Evolutionary conservation across 139 green algal species (phyloP), one percentile per base, ranked within the genome.

Genomic region (Picochlorum sp.): DNA sequence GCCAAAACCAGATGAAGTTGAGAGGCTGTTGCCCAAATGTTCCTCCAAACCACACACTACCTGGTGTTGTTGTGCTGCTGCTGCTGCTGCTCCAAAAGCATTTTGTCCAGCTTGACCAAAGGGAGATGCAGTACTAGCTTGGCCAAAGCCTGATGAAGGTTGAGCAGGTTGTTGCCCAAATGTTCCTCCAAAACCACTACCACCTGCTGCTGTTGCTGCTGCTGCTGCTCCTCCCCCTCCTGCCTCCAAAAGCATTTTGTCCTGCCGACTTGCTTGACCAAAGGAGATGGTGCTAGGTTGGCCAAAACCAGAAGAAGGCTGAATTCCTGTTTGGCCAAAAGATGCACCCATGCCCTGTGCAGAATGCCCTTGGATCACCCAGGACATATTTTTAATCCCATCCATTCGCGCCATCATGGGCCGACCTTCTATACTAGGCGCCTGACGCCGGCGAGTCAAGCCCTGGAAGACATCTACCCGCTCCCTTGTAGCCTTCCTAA

Each of bases 401-500:
- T 54, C 18, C 47, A 54, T 54, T 20, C n/a, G 16, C n/a, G 4
- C 47, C 16, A 20, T 20, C 9, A 75, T 52, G 28, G 52, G 28
- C 2, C 50, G 54, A 13, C 72, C 72, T n/a, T 68, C 72, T 49
- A 21, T 11, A 16, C 30, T 70, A n/a, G 72, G 73, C 16, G 63
- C 61, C 6, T 37, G 52, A 20, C 24, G 41, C 6, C 54, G 62
- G 6, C 56, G 26, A 49, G 60, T n/a, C 59, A 80, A 60, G 4
- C 32, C 23, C 9, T 73, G 49, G 32, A 70, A 73, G 7, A 49
- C 20, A 6, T 79, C 28, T 34, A 78, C 24, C 28, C 56, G 54
- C 2, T 70, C 63, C 6, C 45, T 61, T 28, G n/a, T 49, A 6
- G 73, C 62, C 5, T 49, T 49, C 38, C 63, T 66, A 38, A 69